Evolutionary conservation across 257 asterid genomes (phyloP), one percentile per base, ranked within the genome.

Genomic region (Nicotiana obtusifolia): DNA sequence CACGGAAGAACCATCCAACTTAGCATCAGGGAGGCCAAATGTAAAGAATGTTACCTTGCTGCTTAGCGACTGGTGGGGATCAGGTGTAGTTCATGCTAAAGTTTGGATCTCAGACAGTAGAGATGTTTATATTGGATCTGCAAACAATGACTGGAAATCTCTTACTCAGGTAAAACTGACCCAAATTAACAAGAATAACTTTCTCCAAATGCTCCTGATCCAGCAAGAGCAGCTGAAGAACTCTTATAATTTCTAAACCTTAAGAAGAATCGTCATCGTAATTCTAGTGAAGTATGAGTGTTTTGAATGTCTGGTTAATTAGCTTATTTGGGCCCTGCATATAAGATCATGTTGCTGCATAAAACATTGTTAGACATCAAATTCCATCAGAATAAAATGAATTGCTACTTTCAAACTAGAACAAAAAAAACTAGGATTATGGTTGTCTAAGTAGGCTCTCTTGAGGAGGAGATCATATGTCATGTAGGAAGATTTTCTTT

Each of bases 121-220:
- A 84, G 97, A 90, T 83, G 88, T 92, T 68, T 94, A 94, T 83
- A 90, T 94, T 84, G 98, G 97, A 56, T 94, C 97, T 1, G 97
- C 98, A 78, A 94, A 94, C 89, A 94, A 91, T 88, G 97, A 94
- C 87, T 94, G 98, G 98, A 94, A 91, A 92, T 92, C 98, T 81
- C 91, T 92, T 31, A 91, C 94, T 86, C 97, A 92, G 98, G 98
- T 92, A 86, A 26, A 76, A 64, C 10, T 64, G 59, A 10, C 16
- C 76, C 47, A 26, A 49, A 26, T 44, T 64, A 13, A 22, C 33
- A 44, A 41, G 64, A 7, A 44, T 44, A 22, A 30, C 17, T 37
- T 47, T 80, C 20, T 7, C 77, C 75, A 28, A 47, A 49, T 64
- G 60, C 28, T 57, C 15, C 35, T 49, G 76, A 44, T 19, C 52